Percentiles rank a stretch among this genome's conserved stretches.
These are phyloP conservation scores for Globisporangium mamillatum DNA, from an alignment of 352 stramenopile genomes.

Conservation along the genomic window DNA sequence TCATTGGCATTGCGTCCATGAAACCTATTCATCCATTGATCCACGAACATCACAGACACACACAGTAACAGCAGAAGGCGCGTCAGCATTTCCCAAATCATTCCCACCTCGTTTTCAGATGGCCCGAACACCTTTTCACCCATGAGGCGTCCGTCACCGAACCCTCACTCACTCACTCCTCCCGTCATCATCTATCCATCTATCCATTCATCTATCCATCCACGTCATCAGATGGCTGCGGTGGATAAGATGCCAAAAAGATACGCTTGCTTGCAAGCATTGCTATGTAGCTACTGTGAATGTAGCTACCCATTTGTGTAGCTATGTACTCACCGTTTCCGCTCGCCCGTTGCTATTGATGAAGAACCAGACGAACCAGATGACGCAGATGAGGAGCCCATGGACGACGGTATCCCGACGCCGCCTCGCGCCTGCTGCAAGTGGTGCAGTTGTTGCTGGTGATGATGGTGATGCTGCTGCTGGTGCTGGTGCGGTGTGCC, in stretches of 20 bases:
- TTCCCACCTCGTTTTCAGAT: neutral
- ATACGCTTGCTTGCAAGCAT: neutral
- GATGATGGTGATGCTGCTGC: conserved; percentile 10
- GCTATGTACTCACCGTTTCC: conserved; percentile 12
- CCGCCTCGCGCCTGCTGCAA: conserved; percentile 9
- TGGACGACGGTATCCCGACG: neutral
- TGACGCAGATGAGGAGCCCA: neutral
- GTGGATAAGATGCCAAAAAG: neutral
- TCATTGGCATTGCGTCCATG: conserved; percentile 5
- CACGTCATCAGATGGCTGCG: neutral
- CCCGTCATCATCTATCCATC: conserved; percentile 5
- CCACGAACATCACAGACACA: neutral
- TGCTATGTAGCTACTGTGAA: neutral
- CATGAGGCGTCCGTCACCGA: conserved; percentile 3
- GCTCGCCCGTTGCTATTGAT: conserved; percentile 9
- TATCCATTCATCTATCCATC: neutral
- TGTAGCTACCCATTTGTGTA: neutral
- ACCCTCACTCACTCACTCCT: conserved; percentile 6
- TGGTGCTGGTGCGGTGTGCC: conserved; percentile 10
- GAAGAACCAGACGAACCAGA: neutral
- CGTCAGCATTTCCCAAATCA: conserved; percentile 1
- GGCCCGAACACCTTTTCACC: neutral
- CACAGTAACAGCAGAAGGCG: neutral
- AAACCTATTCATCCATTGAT: conserved; percentile 14
- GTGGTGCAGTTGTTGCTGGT: conserved; percentile 15